Percentiles rank a stretch among this genome's conserved stretches.
phyloP scores from a whole-genome alignment of 805 yeast genomes.

The Myxozyma geophila region DNA sequence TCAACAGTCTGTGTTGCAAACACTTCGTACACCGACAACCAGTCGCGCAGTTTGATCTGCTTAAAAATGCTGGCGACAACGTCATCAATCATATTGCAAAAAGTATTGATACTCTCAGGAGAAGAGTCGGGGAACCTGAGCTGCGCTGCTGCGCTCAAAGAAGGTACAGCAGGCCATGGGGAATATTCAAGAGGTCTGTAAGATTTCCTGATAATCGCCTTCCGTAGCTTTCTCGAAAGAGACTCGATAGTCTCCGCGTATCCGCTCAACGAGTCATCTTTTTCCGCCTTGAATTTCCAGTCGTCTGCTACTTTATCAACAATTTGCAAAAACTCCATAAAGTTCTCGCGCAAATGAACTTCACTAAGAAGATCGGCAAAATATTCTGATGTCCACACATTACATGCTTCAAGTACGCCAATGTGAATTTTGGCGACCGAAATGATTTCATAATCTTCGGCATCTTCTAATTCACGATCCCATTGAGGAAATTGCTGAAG shows the following conservation, averaged over 20 bases:
- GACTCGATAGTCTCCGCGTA: conserved; percentile 43
- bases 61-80: conserved; percentile 62
- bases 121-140: conserved; percentile 21
- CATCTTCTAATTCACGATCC: conserved; percentile 40
- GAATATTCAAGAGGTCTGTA: conserved; percentile 44
- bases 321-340: conserved; percentile 66
- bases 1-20: conserved; percentile 71
- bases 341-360: conserved; percentile 58
- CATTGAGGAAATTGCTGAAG: conserved; percentile 40
- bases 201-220: conserved; percentile 52
- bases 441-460: conserved; percentile 62
- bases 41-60: conserved; percentile 67
- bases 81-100: conserved; percentile 66
- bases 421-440: conserved; percentile 77
- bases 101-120: conserved; percentile 53
- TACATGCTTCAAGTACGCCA: conserved; percentile 77
- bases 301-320: conserved; percentile 66
- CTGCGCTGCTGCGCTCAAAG: not conserved
- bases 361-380: conserved; percentile 77
- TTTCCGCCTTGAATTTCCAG: conserved; percentile 37
- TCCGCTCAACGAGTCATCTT: conserved; percentile 16
- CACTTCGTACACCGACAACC: conserved; percentile 76
- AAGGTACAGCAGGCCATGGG: conserved; percentile 38
- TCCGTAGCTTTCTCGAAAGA: conserved; percentile 68
- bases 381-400: conserved; percentile 70